These are phyloP conservation scores for Boletus sp. DNA, from an alignment of 768 basidiomycete species.

Conservation along the genomic window DNA sequence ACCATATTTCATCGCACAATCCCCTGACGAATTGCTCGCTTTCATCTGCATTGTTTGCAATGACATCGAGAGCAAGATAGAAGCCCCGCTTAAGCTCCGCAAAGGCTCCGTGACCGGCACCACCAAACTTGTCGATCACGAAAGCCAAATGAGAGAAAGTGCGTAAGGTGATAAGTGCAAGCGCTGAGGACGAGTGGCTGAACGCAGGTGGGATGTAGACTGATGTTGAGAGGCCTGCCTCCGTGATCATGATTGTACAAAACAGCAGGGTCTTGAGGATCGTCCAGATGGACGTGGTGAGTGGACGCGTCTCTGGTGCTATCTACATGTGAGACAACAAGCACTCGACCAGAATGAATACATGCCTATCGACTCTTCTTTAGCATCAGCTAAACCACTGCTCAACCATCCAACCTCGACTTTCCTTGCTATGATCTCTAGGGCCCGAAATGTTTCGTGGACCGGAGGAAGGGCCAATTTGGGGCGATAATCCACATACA, in stretches of 20 bases:
- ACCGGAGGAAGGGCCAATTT: conserved; percentile 27
- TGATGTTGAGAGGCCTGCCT: conserved; percentile 55
- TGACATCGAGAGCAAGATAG: conserved; percentile 74
- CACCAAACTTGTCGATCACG: conserved; percentile 78
- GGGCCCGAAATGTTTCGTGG: conserved; percentile 28
- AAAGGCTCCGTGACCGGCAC: conserved; percentile 55
- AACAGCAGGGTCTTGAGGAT: conserved; percentile 78
- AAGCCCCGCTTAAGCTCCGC: conserved; percentile 71
- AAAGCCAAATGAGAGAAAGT: conserved; percentile 70
- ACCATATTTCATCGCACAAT: conserved; percentile 33
- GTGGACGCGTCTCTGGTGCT: conserved; percentile 46
- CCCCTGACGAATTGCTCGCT: conserved; percentile 39
- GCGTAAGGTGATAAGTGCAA: conserved; percentile 55
- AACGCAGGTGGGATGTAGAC: conserved; percentile 48
- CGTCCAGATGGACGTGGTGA: conserved; percentile 58
- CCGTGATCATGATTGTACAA: conserved; percentile 64
- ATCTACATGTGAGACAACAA: conserved; percentile 7
- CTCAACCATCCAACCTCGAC: conserved; percentile 50
- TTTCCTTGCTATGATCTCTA: conserved; percentile 37
- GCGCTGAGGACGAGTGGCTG: conserved; percentile 39
- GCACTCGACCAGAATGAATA: conserved; percentile 26
- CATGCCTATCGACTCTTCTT: conserved; percentile 31
- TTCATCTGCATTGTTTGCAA: conserved; percentile 42
- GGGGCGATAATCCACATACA: conserved; percentile 35
- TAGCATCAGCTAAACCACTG: conserved; percentile 33